Percentiles rank a stretch among this genome's conserved stretches.
phyloP scores from a whole-genome alignment of 2,329 filamentous ascomycete species.

The Xylariaceae sp. region DNA sequence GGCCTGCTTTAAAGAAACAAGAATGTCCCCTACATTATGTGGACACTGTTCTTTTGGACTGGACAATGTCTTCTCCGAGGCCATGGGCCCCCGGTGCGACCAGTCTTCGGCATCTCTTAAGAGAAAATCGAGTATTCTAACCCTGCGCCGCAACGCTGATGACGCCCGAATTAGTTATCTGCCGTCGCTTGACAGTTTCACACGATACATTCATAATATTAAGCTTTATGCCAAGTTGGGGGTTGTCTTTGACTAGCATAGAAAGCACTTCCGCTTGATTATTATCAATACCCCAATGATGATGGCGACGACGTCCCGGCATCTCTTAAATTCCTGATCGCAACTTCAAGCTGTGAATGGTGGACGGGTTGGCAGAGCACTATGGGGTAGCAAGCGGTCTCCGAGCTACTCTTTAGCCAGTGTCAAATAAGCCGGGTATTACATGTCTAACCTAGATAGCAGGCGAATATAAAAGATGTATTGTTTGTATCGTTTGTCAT shows the following conservation, averaged over 20 bases:
- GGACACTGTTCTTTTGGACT: neutral
- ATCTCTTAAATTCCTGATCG: conserved; percentile 1
- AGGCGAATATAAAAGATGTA: too few relatives aligned
- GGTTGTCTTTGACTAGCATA: neutral
- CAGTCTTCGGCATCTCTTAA: neutral
- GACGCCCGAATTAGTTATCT: neutral
- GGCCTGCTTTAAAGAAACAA: neutral
- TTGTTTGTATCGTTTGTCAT: too few relatives aligned
- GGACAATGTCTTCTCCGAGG: neutral
- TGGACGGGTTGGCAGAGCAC: conserved; percentile 10
- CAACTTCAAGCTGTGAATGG: conserved; percentile 2
- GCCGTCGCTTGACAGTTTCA: neutral
- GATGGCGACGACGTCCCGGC: neutral
- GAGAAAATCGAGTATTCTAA: conserved; percentile 1
- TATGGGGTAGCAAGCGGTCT: neutral
- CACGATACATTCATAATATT: neutral
- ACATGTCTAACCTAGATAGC: too few relatives aligned
- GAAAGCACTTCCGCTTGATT: conserved; percentile 3
- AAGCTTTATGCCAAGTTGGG: neutral
- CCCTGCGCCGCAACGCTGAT: neutral
- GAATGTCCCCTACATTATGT: neutral
- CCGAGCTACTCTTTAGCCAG: neutral
- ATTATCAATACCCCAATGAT: neutral
- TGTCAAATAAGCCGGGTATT: too few relatives aligned
- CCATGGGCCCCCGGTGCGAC: neutral